phyloP scores from a whole-genome alignment of 2,329 filamentous ascomycete species.

The Aspergillus glaucus region DNA sequence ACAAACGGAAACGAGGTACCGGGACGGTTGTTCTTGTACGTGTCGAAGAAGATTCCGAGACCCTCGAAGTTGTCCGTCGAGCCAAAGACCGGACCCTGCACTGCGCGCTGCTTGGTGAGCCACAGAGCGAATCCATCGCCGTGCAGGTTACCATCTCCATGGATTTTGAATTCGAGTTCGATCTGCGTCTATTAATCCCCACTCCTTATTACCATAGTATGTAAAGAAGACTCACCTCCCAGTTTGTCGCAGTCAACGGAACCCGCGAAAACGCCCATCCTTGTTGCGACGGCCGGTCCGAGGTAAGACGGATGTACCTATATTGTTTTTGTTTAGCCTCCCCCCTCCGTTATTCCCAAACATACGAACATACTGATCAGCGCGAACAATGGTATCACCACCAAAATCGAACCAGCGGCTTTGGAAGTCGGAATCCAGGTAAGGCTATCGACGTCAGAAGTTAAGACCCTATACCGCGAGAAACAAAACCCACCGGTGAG shows the following conservation, averaged over 20 bases:
- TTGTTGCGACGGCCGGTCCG: conserved; percentile 80
- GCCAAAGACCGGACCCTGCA: conserved; percentile 79
- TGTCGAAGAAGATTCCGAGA: conserved; percentile 92
- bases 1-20: conserved; percentile 95
- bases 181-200: conserved; percentile 47
- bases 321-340: conserved; percentile 8
- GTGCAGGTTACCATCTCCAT: conserved; percentile 81
- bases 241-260: conserved; percentile 93
- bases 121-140: conserved; percentile 97
- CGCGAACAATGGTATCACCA: conserved; percentile 79
- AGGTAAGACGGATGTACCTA: conserved; percentile 87
- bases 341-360: not conserved
- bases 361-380: conserved; percentile 47
- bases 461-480: not conserved
- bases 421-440: conserved; percentile 96
- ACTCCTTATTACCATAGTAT: not conserved
- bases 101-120: conserved; percentile 88
- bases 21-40: conserved; percentile 98
- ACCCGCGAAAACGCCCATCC: conserved; percentile 94
- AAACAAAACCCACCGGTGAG: conserved; percentile 56
- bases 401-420: conserved; percentile 99
- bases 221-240: conserved; percentile 58
- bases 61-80: conserved; percentile 85
- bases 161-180: conserved; percentile 90
- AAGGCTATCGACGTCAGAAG: conserved; percentile 59